Evolutionary conservation across 176 grass and related monocot species (phyloP), one percentile per base, ranked within the genome.

Genomic region (Zizania latifolia): DNA sequence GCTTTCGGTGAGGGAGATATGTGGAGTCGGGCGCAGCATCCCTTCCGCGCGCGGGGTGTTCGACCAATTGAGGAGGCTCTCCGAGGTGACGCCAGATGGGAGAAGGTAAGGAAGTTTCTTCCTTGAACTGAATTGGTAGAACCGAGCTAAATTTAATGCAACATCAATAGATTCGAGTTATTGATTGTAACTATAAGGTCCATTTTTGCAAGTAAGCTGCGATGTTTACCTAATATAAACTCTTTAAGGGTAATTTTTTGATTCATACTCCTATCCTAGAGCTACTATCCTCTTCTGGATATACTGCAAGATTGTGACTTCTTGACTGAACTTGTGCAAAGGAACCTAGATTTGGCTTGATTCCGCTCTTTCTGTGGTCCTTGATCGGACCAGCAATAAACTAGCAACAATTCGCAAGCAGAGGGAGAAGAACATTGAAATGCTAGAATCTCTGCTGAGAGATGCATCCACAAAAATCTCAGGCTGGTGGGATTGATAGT

Each of bases 281-380:
- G 86, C 62, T 89, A 75, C 62, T 45, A 72, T 55, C 23, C 86
- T 61, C 90, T 93, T 56, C 62, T 89, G 10, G 22, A 84, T 50
- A 87, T 93, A 75, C 33, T 93, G 26, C 83, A 93, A 83, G 90
- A 80, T 19, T 87, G 90, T 34, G 80, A 93, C 71, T 93, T 93
- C 75, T 43, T 89, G 45, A 78, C 68, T 46, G 90, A 89, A 4
- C 74, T 89, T 56, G 83, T 76, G 36, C 38, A 84, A 10, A 77
- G 34, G 70, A 87, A n/a, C n/a, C n/a, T 93, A 54, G 76, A 75
- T 89, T 46, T 93, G 90, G 78, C 78, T 93, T 54, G 86, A 93
- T 51, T 78, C 76, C 61, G 84, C 69, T 26, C 80, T 93, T 54
- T 93, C 80, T 8, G 33, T 93, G 26, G 84, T 93, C 60, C 81